A percentile compares a stretch with the other conserved stretches of the same genome.
Conservation (phyloP, 2,329 filamentous ascomycete genomes). For the Lecanicillium sp. region DNA sequence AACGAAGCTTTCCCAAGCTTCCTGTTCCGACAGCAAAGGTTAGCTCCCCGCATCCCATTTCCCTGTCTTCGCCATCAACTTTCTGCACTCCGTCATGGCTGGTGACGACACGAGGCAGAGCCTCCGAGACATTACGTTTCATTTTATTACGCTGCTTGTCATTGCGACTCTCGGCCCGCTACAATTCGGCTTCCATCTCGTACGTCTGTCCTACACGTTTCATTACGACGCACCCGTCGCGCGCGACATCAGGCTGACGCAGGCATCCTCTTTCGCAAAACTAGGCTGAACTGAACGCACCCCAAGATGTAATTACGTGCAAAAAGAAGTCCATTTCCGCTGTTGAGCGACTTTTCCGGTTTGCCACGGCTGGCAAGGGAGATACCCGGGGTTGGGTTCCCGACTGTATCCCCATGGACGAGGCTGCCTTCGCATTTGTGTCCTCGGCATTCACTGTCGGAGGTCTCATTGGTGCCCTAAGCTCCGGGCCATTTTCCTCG, state of each 20-base stretch:
- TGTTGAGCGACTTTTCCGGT: slow-evolving; percentile 20
- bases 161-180: slow-evolving; percentile 80
- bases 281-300: slow-evolving; percentile 92
- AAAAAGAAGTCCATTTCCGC: slow-evolving; percentile 45
- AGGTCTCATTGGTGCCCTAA: slow-evolving; percentile 76
- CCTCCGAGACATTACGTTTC: slow-evolving; percentile 57
- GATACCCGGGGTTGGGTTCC: slow-evolving; percentile 38
- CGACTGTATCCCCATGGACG: slow-evolving; percentile 83
- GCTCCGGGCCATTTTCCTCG: slow-evolving; percentile 72
- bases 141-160: slow-evolving; percentile 69
- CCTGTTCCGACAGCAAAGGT: neutral
- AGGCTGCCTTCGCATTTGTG: slow-evolving; percentile 75
- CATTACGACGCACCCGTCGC: neutral
- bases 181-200: slow-evolving; percentile 91
- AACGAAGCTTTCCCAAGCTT: neutral
- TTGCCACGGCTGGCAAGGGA: neutral
- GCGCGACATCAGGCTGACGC: slow-evolving; percentile 13
- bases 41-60: no score
- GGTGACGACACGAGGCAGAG: slow-evolving; percentile 19
- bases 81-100: slow-evolving; percentile 9
- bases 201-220: slow-evolving; percentile 35
- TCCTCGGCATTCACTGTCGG: slow-evolving; percentile 90
- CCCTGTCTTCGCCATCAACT: no score
- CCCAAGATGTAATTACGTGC: slow-evolving; percentile 89
- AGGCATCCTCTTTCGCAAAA: no score